phyloP scores from a whole-genome alignment of 2,329 filamentous ascomycete genomes.

The Penicillium hordei region DNA sequence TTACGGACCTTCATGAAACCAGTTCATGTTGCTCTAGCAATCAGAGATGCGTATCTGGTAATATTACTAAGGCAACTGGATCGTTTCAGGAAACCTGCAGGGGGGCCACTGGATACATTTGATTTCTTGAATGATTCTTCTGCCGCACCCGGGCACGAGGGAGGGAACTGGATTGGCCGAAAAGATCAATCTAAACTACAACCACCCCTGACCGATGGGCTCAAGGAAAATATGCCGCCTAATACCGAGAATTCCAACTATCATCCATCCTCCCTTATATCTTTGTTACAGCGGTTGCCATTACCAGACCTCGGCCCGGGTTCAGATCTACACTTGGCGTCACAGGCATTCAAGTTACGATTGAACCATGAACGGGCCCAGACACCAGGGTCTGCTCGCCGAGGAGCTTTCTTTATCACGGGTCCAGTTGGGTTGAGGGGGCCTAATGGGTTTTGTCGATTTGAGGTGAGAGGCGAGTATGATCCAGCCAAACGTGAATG shows the following conservation, averaged over 20 bases:
- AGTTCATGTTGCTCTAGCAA: conserved; percentile 33
- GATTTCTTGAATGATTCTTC: conserved; percentile 14
- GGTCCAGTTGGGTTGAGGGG: conserved; percentile 38
- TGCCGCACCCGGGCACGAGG: conserved; percentile 16
- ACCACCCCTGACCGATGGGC: conserved; percentile 14
- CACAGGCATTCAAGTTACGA: conserved; percentile 33
- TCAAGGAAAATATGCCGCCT: conserved; percentile 17
- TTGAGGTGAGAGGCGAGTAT: conserved; percentile 40
- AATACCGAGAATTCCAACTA: conserved; percentile 16
- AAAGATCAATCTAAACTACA: conserved; percentile 20
- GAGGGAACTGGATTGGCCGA: conserved; percentile 20
- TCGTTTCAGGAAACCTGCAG: conserved; percentile 23
- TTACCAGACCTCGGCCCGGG: conserved; percentile 35
- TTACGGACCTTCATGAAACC: conserved; percentile 33
- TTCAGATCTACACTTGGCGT: conserved; percentile 36
- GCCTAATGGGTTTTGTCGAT: conserved; percentile 35
- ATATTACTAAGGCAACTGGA: conserved; percentile 31
- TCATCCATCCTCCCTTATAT: conserved; percentile 33
- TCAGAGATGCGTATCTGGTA: conserved; percentile 35
- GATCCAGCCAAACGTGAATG: conserved; percentile 33
- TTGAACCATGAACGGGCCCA: conserved; percentile 26
- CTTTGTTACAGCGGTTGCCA: conserved; percentile 36
- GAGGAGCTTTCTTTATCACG: conserved; percentile 36
- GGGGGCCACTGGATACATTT: conserved; percentile 15
- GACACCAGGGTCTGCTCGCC: conserved; percentile 25